A percentile compares a stretch with the other conserved stretches of the same genome.
phyloP scores from a whole-genome alignment of 2,329 filamentous ascomycete species.

The Erysiphe pisi region DNA sequence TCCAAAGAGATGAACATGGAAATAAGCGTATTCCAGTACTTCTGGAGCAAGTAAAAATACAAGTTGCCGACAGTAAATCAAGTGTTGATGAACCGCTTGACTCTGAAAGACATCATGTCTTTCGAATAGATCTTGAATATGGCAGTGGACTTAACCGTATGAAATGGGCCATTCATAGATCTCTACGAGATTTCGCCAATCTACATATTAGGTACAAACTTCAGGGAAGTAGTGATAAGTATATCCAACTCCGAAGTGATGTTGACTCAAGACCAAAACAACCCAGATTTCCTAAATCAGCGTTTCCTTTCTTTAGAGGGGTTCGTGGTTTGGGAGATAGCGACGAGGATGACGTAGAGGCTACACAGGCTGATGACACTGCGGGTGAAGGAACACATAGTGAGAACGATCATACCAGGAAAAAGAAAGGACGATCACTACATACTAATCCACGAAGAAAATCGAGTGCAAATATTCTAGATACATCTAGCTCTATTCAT shows the following conservation, averaged over 20 bases:
- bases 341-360: slow-evolving; percentile 52
- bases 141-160: slow-evolving; percentile 90
- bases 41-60: slow-evolving; percentile 84
- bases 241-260: slow-evolving; percentile 58
- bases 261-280: slow-evolving; percentile 62
- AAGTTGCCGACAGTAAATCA: slow-evolving; percentile 66
- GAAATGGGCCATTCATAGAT: slow-evolving; percentile 88
- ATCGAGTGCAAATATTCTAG: slow-evolving; percentile 45
- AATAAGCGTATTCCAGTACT: slow-evolving; percentile 91
- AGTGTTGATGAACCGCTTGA: slow-evolving; percentile 45
- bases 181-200: slow-evolving; percentile 80
- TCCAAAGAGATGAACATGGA: slow-evolving; percentile 91
- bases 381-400: slow-evolving; percentile 56
- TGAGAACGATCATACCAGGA: slow-evolving; percentile 51
- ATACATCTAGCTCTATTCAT: slow-evolving; percentile 37
- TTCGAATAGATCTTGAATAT: slow-evolving; percentile 89
- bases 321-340: slow-evolving; percentile 68
- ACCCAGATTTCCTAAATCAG: slow-evolving; percentile 77
- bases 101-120: slow-evolving; percentile 64
- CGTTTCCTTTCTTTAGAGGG: slow-evolving; percentile 78
- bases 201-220: slow-evolving; percentile 90
- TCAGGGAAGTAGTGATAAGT: slow-evolving; percentile 71
- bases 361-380: slow-evolving; percentile 39
- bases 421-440: slow-evolving; percentile 46
- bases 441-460: slow-evolving; percentile 39